Conservation (phyloP, 345 rosid species). For the Excoecaria agallocha region DNA sequence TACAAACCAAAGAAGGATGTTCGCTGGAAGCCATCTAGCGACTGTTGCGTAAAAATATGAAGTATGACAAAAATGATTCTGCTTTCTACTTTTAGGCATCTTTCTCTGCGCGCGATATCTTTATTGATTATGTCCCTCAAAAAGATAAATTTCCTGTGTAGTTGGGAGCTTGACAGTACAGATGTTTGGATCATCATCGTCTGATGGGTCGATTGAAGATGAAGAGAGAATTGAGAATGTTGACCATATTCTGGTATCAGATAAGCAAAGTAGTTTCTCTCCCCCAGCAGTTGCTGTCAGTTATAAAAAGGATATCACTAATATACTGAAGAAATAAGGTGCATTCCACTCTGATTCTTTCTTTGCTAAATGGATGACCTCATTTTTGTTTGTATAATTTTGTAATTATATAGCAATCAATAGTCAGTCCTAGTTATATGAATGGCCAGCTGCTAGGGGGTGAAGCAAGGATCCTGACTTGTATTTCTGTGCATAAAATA, state of each 20-base stretch:
- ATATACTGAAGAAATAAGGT: slow-evolving; percentile 31
- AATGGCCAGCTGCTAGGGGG: not conserved
- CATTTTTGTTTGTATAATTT: not conserved
- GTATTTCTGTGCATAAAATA: not conserved
- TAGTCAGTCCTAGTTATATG: not conserved
- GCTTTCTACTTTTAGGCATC: not conserved
- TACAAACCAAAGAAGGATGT: too few species aligned
- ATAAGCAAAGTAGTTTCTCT: slow-evolving; percentile 29
- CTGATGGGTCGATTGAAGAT: slow-evolving; percentile 12
- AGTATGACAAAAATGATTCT: not conserved
- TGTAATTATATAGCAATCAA: slow-evolving; percentile 4
- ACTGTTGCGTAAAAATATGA: not conserved
- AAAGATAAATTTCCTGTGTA: slow-evolving; percentile 4
- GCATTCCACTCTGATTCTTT: not conserved
- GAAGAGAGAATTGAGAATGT: slow-evolving; percentile 19
- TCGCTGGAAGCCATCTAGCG: not conserved
- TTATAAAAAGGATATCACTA: slow-evolving; percentile 32
- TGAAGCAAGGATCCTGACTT: not conserved
- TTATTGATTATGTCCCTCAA: not conserved
- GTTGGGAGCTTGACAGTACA: slow-evolving; percentile 61
- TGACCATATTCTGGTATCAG: slow-evolving; percentile 10
- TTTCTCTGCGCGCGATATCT: not conserved
- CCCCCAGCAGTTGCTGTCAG: slow-evolving; percentile 34
- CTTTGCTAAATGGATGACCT: not conserved
- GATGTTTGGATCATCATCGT: slow-evolving; percentile 37